phyloP scores from a whole-genome alignment of 768 basidiomycete species.

The Scleroderma citrinum region DNA sequence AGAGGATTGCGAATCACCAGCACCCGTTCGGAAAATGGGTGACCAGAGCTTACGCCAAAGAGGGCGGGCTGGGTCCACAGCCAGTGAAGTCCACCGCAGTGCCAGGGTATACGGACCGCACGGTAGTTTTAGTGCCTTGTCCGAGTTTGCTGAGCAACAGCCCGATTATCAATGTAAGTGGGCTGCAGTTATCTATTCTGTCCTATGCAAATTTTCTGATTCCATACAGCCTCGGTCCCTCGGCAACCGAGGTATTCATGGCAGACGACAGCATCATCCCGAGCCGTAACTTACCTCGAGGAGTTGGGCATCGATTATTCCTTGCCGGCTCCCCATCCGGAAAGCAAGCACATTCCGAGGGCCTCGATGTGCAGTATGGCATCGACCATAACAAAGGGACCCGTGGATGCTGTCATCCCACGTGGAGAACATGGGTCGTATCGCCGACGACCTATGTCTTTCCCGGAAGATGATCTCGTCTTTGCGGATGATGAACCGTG shows the following conservation, averaged over 20 bases:
- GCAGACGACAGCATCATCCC: slow-evolving; percentile 24
- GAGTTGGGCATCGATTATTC: slow-evolving; percentile 27
- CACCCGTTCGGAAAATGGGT: slow-evolving; percentile 4
- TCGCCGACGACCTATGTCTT: slow-evolving; percentile 10
- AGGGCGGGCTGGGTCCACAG: slow-evolving; percentile 13
- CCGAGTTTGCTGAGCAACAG: slow-evolving; percentile 3
- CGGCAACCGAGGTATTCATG: slow-evolving; percentile 22
- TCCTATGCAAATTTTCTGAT: not conserved
- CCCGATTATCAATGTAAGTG: slow-evolving; percentile 11
- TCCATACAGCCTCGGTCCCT: slow-evolving; percentile 13
- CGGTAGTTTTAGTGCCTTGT: slow-evolving; percentile 1
- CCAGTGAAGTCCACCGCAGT: slow-evolving; percentile 12
- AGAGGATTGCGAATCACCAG: slow-evolving; percentile 41
- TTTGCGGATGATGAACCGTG: slow-evolving; percentile 15
- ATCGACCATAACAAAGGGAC: slow-evolving; percentile 51
- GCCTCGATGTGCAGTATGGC: slow-evolving; percentile 50
- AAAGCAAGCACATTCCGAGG: slow-evolving; percentile 15
- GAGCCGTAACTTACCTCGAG: slow-evolving; percentile 21
- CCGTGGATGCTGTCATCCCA: slow-evolving; percentile 49
- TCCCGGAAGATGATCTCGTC: slow-evolving; percentile 18
- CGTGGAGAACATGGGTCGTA: no score
- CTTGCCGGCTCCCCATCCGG: slow-evolving; percentile 17
- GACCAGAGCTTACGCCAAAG: slow-evolving; percentile 7
- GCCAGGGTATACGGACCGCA: slow-evolving; percentile 14
- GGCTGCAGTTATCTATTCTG: not conserved